Percentiles rank a stretch among this genome's conserved stretches.
phyloP scores from a whole-genome alignment of 257 asterid species.

The Pogostemon cablin region DNA sequence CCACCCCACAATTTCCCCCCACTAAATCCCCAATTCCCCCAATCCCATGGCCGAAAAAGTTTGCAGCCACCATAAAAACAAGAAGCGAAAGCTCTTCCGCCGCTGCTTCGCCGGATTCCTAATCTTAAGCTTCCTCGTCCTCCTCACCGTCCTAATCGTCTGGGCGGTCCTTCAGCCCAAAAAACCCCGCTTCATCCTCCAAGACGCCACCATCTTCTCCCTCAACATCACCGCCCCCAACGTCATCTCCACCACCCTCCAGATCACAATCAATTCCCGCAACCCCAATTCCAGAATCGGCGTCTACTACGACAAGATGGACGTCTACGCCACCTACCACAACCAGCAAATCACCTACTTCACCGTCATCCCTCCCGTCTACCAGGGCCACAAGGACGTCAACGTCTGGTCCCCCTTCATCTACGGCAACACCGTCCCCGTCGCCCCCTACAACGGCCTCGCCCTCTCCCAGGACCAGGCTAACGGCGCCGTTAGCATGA shows the following conservation, averaged over 20 bases:
- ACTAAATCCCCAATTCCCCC: slow-evolving; percentile 1
- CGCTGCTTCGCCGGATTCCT: slow-evolving; percentile 46
- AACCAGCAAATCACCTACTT: slow-evolving; percentile 77
- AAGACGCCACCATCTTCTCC: slow-evolving; percentile 89
- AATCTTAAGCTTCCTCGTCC: slow-evolving; percentile 50
- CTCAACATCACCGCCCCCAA: slow-evolving; percentile 79
- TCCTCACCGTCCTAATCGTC: slow-evolving; percentile 52
- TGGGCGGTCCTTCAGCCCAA: slow-evolving; percentile 89
- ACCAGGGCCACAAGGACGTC: slow-evolving; percentile 77
- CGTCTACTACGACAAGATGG: slow-evolving; percentile 60
- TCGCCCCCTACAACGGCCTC: slow-evolving; percentile 78
- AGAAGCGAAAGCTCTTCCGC: slow-evolving; percentile 34
- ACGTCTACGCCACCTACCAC: slow-evolving; percentile 59
- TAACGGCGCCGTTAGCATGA: slow-evolving; percentile 53
- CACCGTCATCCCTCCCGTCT: slow-evolving; percentile 68
- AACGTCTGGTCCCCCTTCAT: slow-evolving; percentile 89
- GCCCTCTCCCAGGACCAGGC: slow-evolving; percentile 54
- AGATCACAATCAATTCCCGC: slow-evolving; percentile 74
- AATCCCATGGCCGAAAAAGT: slow-evolving; percentile 55
- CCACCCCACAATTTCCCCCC: slow-evolving; percentile 25
- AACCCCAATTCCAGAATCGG: slow-evolving; percentile 76
- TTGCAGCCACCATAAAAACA: slow-evolving; percentile 73
- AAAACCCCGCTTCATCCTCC: slow-evolving; percentile 80
- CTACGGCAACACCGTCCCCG: slow-evolving; percentile 64
- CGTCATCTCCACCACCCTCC: slow-evolving; percentile 74